phyloP scores from a whole-genome alignment of 208 protist genomes.

The Leishmania turanica region DNA sequence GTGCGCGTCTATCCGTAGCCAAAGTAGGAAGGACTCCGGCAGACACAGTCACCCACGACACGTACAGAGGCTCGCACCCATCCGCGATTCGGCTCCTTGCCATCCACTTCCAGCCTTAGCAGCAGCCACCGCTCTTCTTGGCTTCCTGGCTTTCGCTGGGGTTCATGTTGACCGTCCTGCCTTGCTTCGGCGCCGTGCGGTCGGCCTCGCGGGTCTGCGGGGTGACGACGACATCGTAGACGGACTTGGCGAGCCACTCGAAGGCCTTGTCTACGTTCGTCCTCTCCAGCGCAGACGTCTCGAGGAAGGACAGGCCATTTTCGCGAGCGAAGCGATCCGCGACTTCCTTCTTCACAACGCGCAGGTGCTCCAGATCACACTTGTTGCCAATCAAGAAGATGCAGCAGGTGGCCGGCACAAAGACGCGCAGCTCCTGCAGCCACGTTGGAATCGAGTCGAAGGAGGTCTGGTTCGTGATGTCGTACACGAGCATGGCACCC shows the following conservation, averaged over 20 bases:
- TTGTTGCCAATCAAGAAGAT: slow-evolving; percentile 99
- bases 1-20: not conserved
- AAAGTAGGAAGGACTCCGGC: not conserved
- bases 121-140: slow-evolving; percentile 51
- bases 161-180: slow-evolving; percentile 32
- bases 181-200: slow-evolving; percentile 30
- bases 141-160: slow-evolving; percentile 37
- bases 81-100: slow-evolving; percentile 11
- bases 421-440: slow-evolving; percentile 98
- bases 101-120: slow-evolving; percentile 32
- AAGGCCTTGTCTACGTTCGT: slow-evolving; percentile 99
- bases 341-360: slow-evolving; percentile 94
- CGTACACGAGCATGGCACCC: slow-evolving; percentile 99
- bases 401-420: slow-evolving; percentile 96
- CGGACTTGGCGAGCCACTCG: slow-evolving; percentile 96
- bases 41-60: not conserved
- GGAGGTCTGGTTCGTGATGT: slow-evolving; percentile 97
- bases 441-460: slow-evolving; percentile 98
- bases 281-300: slow-evolving; percentile 98
- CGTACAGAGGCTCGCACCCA: slow-evolving; percentile 17
- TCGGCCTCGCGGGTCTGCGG: slow-evolving; percentile 44
- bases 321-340: slow-evolving; percentile 96
- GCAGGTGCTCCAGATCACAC: slow-evolving; percentile 92
- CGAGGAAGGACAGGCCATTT: slow-evolving; percentile 97
- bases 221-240: slow-evolving; percentile 87